phyloP scores from a whole-genome alignment of 2,329 filamentous ascomycete genomes.

The Trichoderma cornu-damae region DNA sequence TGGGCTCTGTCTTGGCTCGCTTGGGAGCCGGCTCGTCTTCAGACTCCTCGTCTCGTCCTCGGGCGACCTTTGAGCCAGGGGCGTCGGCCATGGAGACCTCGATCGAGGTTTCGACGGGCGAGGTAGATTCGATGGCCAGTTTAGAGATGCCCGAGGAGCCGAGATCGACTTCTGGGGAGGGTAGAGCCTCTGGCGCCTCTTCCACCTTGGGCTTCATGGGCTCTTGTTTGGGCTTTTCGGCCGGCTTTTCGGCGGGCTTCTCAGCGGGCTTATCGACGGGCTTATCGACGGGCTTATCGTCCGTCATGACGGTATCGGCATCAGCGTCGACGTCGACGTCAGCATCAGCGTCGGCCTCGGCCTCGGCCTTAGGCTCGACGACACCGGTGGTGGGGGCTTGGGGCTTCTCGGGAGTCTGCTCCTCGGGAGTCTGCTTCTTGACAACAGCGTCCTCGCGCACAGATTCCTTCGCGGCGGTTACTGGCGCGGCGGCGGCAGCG shows the following conservation, averaged over 20 bases:
- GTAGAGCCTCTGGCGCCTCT: constrained; percentile 22
- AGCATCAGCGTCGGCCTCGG: background rate
- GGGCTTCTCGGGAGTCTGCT: constrained; percentile 15
- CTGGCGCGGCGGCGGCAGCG: background rate
- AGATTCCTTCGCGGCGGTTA: constrained; percentile 6
- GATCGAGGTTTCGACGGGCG: constrained; percentile 28
- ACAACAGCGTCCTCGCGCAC: background rate
- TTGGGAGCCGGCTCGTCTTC: constrained; percentile 66
- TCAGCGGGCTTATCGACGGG: constrained; percentile 21
- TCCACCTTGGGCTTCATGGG: constrained; percentile 21
- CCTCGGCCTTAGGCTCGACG: background rate
- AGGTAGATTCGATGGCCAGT: constrained; percentile 35
- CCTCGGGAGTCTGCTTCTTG: background rate
- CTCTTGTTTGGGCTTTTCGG: constrained; percentile 22
- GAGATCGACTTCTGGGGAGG: constrained; percentile 33
- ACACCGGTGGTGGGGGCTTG: constrained; percentile 10
- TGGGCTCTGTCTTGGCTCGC: constrained; percentile 67
- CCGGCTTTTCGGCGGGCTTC: constrained; percentile 23
- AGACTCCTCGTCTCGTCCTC: constrained; percentile 72
- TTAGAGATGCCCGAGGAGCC: constrained; percentile 37
- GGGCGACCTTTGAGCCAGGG: constrained; percentile 57
- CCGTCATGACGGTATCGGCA: constrained; percentile 28
- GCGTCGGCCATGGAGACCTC: constrained; percentile 54
- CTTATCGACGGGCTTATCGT: constrained; percentile 24
- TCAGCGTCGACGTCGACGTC: background rate